phyloP scores from a whole-genome alignment of 2,329 filamentous ascomycete species.

The Byssochlamys sp. region DNA sequence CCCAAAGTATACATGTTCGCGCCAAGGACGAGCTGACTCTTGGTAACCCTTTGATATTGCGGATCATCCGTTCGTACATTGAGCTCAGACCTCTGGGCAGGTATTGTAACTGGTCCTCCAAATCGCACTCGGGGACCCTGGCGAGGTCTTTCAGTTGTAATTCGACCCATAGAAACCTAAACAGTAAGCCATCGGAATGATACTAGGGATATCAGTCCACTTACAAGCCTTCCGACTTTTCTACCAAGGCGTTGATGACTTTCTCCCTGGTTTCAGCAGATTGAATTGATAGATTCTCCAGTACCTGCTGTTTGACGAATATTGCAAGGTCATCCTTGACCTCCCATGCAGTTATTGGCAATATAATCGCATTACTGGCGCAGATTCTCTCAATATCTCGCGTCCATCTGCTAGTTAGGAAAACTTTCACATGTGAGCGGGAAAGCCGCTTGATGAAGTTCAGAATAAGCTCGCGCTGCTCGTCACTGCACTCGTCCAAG shows the following conservation, averaged over 20 bases:
- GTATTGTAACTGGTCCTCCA: conserved; percentile 1
- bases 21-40: conserved; percentile 1
- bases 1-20: conserved; percentile 5
- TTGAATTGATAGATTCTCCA: conserved; percentile 1
- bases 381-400: conserved; percentile 1
- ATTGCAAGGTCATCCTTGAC: conserved; percentile 1
- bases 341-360: not conserved
- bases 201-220: not conserved
- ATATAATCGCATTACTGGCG: not conserved
- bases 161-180: conserved; percentile 6
- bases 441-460: too few species aligned
- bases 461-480: conserved; percentile 1
- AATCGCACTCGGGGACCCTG: not conserved
- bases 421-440: too few species aligned
- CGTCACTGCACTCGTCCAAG: conserved; percentile 4
- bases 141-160: conserved; percentile 6
- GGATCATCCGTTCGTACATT: conserved; percentile 4
- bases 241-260: conserved; percentile 1
- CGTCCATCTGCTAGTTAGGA: conserved; percentile 4
- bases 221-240: conserved; percentile 5
- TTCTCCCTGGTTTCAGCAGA: not conserved
- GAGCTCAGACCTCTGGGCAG: conserved; percentile 3
- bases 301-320: conserved; percentile 2
- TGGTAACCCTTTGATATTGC: conserved; percentile 2
- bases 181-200: not conserved